Evolutionary conservation across 208 protist genomes (phyloP).

Genomic region (Trichomonas gallinae): DNA sequence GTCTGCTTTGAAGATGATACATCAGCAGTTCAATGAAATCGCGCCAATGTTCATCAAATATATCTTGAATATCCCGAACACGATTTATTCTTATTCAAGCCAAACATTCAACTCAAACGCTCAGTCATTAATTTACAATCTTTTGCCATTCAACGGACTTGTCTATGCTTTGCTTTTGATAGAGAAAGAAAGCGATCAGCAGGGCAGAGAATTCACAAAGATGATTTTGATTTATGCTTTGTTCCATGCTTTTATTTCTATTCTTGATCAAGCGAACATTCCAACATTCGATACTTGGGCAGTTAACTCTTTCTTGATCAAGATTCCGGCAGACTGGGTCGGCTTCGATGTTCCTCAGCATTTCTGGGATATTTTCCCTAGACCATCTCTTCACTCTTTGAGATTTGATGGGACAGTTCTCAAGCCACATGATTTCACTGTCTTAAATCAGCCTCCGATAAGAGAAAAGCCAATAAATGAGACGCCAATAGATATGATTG

Average conservation of each 20-base stretch:
- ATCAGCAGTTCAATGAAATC: background rate
- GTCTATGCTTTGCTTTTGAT: background rate
- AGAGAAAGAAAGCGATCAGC: background rate
- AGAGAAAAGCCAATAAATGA: background rate
- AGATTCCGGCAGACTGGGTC: background rate
- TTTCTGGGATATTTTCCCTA: background rate
- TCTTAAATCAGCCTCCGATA: background rate
- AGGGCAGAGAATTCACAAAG: background rate
- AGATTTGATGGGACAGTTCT: background rate
- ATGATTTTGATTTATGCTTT: background rate
- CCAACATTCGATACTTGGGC: background rate
- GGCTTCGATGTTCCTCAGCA: background rate
- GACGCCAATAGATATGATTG: background rate
- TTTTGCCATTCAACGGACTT: background rate
- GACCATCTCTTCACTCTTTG: background rate
- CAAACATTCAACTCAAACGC: background rate
- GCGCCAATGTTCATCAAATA: background rate
- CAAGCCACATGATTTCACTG: background rate
- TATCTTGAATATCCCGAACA: background rate
- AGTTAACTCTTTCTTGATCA: background rate
- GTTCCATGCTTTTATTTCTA: background rate
- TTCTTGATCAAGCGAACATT: background rate
- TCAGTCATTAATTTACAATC: background rate
- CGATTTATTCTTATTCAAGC: background rate
- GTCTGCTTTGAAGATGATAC: background rate